These are phyloP conservation scores for Castanospermum australe DNA, from an alignment of 306 rosid species.

Conservation along the genomic window DNA sequence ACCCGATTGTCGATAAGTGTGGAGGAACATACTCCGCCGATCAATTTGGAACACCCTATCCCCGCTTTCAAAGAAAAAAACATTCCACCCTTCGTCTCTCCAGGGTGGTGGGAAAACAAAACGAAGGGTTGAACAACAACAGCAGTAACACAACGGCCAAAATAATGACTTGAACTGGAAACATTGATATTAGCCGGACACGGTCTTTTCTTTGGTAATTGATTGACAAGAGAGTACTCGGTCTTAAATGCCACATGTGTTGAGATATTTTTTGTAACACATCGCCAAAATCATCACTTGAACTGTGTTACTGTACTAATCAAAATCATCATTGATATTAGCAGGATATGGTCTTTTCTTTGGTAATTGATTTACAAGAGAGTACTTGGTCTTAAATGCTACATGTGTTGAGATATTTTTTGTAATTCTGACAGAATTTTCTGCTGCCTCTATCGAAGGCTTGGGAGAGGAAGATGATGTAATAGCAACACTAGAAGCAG, in stretches of 20 bases:
- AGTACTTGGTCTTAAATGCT: constrained; percentile 30
- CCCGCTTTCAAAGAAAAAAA: too few relatives aligned
- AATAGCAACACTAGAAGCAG: constrained; percentile 36
- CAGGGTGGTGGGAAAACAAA: background rate
- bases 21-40: background rate
- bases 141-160: background rate
- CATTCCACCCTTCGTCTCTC: background rate
- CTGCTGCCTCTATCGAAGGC: constrained; percentile 33
- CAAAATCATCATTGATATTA: constrained; percentile 35
- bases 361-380: constrained; percentile 52
- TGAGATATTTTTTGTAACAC: constrained; percentile 30
- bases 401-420: constrained; percentile 35
- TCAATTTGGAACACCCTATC: too few relatives aligned
- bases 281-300: constrained; percentile 48
- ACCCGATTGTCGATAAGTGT: background rate
- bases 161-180: background rate
- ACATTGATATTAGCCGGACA: constrained; percentile 35
- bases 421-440: constrained; percentile 35
- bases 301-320: too few relatives aligned
- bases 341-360: constrained; percentile 68
- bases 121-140: background rate
- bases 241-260: constrained; percentile 33
- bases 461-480: constrained; percentile 34
- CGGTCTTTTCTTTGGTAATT: constrained; percentile 67
- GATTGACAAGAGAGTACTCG: constrained; percentile 43